Base-by-base conservation (phyloP, 2,329 filamentous ascomycete species). In the Aureobasidium lini region DNA sequence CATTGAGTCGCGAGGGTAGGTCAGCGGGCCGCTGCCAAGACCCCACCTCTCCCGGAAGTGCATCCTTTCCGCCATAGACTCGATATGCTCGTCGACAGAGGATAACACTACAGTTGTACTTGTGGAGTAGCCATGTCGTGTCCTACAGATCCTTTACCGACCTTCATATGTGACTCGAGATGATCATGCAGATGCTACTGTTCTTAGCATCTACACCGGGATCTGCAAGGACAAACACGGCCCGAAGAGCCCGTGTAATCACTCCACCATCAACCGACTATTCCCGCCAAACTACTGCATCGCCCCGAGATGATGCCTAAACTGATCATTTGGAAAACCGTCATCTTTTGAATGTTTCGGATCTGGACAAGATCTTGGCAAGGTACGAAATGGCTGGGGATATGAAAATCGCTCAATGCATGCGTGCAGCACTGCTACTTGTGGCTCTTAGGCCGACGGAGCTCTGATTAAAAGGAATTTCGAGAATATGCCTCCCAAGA, bases 221-320 rank as follows among this genome's bases (percentile, higher is more conserved):
- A 32, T 40, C 49, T 53, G 36, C 36, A 53, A 53, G 49, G 36
- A 32, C 49, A 36, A 23, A 40, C 49, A 16, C 49, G 49, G 49
- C 49, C 49, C 49, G 49, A 53, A 15, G 31, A 50, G 18, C 16
- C 47, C 47, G 18, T 50, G 34, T 31, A 15, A 31, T 56, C 52
- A 56, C 52, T 56, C 52, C 52, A 56, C 52, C 28, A 13, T 40
- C 6, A n/a, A 56, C 40, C 52, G 52, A 43, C 10, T n/a, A n/a
- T 32, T 31, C 37, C 52, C 52, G 31, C 29, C 15, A 8, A 31
- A 11, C 10, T 40, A 36, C n/a, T 43, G 28, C 49, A 53, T 53
- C 36, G 23, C 23, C 9, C 32, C 32, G 16, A 37, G 4, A 37
- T 50, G 18, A 6, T 37, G 47, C 32, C 34, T 39, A 13, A 8